phyloP scores from a whole-genome alignment of 306 rosid species.

The Fragaria vesca region DNA sequence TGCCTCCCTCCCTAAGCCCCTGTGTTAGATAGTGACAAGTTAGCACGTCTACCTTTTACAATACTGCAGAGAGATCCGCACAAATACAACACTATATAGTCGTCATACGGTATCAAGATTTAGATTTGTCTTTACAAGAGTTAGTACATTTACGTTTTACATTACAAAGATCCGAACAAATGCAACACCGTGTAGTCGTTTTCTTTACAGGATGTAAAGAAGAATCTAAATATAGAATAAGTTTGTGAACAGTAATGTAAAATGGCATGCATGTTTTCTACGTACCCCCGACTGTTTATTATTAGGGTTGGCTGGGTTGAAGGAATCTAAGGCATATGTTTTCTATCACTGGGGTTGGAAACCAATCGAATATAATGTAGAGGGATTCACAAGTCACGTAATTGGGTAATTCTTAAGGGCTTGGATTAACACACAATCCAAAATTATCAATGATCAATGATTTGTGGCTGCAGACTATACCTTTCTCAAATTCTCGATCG shows the following conservation, averaged over 20 bases:
- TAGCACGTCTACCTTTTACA: not conserved
- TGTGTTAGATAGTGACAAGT: not conserved
- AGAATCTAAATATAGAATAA: not conserved
- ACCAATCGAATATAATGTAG: conserved; percentile 14
- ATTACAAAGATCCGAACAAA: too few species aligned
- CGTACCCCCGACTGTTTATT: not conserved
- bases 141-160: too few species aligned
- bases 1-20: too few species aligned
- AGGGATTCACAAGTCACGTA: conserved; percentile 17
- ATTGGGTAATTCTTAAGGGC: conserved; percentile 12
- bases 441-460: not conserved
- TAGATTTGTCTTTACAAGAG: too few species aligned
- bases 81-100: not conserved
- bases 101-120: too few species aligned
- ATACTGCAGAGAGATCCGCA: not conserved
- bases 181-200: too few species aligned
- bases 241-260: not conserved
- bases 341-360: conserved; percentile 7
- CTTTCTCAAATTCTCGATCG: conserved; percentile 3
- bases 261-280: not conserved
- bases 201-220: not conserved
- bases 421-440: not conserved
- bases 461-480: not conserved
- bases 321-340: conserved; percentile 37
- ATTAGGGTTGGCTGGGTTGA: not conserved